A percentile compares a stretch with the other conserved stretches of the same genome.
Evolutionary conservation across 2,329 filamentous ascomycete species (phyloP).

Genomic region (Didymosphaeria variabile): DNA sequence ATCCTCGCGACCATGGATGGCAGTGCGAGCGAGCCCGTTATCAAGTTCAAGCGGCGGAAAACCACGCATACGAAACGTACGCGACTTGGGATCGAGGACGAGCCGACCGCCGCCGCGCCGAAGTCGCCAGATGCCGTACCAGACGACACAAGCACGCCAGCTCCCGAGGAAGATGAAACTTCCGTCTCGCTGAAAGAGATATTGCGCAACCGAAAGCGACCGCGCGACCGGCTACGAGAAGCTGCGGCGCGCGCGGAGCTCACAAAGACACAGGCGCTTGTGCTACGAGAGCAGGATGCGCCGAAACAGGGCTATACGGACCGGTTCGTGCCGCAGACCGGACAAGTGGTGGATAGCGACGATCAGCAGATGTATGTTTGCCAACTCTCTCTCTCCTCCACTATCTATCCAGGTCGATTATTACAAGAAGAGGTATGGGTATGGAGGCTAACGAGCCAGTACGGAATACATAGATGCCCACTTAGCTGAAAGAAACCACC

Average conservation of each 20-base stretch:
- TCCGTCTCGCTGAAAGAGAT: constrained; percentile 39
- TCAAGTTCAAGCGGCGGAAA: constrained; percentile 48
- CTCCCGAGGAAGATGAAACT: constrained; percentile 27
- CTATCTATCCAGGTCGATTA: too few species aligned
- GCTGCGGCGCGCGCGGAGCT: constrained; percentile 30
- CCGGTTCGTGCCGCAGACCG: constrained; percentile 78
- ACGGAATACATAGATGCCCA: constrained; percentile 85
- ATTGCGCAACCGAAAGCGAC: constrained; percentile 41
- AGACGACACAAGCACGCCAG: background rate
- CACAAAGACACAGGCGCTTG: constrained; percentile 25
- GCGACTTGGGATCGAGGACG: constrained; percentile 25
- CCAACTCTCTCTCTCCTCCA: background rate
- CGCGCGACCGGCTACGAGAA: constrained; percentile 35
- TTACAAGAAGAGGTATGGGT: background rate
- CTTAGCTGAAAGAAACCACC: constrained; percentile 66
- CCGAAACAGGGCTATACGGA: constrained; percentile 32
- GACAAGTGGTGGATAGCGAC: constrained; percentile 67
- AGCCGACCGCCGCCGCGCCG: constrained; percentile 2
- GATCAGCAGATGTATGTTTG: constrained; percentile 81
- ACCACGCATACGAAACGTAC: constrained; percentile 35
- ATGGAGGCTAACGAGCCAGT: constrained; percentile 75
- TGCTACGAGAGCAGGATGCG: constrained; percentile 30
- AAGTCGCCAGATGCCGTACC: constrained; percentile 20
- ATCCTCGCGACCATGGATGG: constrained; percentile 30
- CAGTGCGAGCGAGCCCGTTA: constrained; percentile 22